These are phyloP conservation scores for Fusarium coicis DNA, from an alignment of 2,329 filamentous ascomycete species.

Conservation along the genomic window DNA sequence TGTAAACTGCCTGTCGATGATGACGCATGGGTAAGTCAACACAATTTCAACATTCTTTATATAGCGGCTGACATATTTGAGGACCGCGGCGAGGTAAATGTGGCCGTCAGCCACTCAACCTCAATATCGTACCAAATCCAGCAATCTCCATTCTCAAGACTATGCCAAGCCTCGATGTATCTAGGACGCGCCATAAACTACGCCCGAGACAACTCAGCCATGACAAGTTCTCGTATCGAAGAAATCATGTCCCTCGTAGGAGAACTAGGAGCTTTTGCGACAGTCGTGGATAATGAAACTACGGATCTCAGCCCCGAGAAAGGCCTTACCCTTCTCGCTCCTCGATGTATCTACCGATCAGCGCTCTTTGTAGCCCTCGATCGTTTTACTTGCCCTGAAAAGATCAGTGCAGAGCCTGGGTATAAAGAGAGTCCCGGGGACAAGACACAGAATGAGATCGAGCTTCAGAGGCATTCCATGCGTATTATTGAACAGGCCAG, in stretches of 20 bases:
- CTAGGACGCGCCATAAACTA: background rate
- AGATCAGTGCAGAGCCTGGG: background rate
- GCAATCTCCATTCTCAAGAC: background rate
- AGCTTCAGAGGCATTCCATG: background rate
- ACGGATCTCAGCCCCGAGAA: accelerated
- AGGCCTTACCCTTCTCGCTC: accelerated
- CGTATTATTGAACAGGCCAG: background rate
- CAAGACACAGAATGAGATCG: background rate
- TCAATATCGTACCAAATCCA: background rate
- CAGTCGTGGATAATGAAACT: background rate
- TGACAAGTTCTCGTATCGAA: background rate
- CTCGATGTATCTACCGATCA: accelerated
- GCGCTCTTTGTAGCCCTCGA: background rate
- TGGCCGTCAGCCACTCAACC: background rate
- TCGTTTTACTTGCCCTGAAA: background rate
- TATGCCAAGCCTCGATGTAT: background rate
- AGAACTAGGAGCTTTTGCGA: accelerated
- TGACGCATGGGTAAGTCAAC: background rate
- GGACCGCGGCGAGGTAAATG: background rate
- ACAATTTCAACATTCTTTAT: accelerated
- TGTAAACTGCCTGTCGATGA: background rate
- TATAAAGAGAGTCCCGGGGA: background rate
- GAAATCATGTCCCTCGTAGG: background rate
- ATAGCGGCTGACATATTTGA: accelerated
- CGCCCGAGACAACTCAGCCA: accelerated